Evolutionary conservation across 1,139 yeast genomes (phyloP), one percentile per base, ranked within the genome.

Genomic region (Maudiozyma humilis): DNA sequence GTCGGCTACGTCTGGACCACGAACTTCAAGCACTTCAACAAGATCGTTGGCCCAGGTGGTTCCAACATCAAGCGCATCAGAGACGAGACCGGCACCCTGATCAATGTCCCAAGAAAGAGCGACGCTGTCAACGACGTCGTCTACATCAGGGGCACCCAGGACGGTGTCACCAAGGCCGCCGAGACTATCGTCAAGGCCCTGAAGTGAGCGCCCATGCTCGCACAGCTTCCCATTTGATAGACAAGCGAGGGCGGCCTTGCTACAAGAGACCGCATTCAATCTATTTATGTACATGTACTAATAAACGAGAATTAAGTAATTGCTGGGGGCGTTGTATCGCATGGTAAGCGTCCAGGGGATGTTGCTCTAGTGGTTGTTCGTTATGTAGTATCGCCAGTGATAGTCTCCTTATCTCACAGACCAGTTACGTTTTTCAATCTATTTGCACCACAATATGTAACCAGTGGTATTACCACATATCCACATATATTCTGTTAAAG

Each of bases 21-120:
- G 27, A 67, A 71, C 41, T 60, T 73, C n/a, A 57, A 63, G 31
- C 61, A 63, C 41, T 75, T 75, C 56, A 74, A 83, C 47, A 75
- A 73, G 62, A 71, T 86, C 41, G 75, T 87, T 54, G 96, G 96
- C 5, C 79, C 87, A 18, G 81, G 77, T 54, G 96, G 96, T 40
- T 65, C 79, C 31, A 79, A 75, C 52, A 72, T 86, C 56, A 78
- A 75, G 56, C 69, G 69, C 51, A 74, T 86, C 47, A 78, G 94
- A 65, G 69, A 68, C 36, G 69, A 72, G 49, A 68, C 82, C 17
- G 78, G 75, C 36, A 71, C 83, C 42, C 72, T 76, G 49, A 75
- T 85, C 52, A 71, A 72, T 43, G 77, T 84, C 45, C 94, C 94
- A 51, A 76, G 78, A 65, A 65, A 70, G 32, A 66, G 63, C 45